Conservation (phyloP, 1,284 basidiomycete genomes). For the Fistulina hepatica region DNA sequence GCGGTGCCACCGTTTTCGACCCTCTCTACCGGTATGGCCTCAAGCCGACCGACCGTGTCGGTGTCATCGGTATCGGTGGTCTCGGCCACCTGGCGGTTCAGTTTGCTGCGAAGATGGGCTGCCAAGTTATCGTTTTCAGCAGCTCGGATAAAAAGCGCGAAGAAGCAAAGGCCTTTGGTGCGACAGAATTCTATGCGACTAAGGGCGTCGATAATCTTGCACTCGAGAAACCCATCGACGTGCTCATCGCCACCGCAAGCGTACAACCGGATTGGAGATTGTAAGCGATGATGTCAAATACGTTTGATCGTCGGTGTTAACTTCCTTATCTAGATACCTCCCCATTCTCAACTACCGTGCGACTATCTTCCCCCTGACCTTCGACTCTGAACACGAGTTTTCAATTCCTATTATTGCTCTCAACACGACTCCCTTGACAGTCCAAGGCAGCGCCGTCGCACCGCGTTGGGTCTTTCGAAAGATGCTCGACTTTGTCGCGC, state of each 20-base stretch:
- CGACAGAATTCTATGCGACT: slow-evolving; percentile 9
- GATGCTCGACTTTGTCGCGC: slow-evolving; percentile 10
- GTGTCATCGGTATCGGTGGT: slow-evolving; percentile 10
- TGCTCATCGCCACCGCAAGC: slow-evolving; percentile 3
- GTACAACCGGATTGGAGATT: background rate
- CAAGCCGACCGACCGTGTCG: slow-evolving; percentile 6
- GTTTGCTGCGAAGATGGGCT: slow-evolving; percentile 10
- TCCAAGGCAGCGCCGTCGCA: slow-evolving; percentile 8
- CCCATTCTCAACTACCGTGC: slow-evolving; percentile 5
- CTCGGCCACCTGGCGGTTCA: slow-evolving; percentile 9
- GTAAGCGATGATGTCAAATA: background rate
- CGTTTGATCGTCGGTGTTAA: background rate
- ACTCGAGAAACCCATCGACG: slow-evolving; percentile 1
- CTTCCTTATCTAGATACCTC: slow-evolving; percentile 5
- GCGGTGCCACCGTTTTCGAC: slow-evolving; percentile 4
- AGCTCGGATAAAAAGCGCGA: slow-evolving; percentile 8
- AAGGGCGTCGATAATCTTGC: slow-evolving; percentile 4
- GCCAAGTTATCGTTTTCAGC: slow-evolving; percentile 8
- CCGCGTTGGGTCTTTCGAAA: slow-evolving; percentile 5
- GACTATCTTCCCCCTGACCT: slow-evolving; percentile 9
- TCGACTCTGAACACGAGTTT: slow-evolving; percentile 4
- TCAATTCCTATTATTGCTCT: slow-evolving; percentile 7
- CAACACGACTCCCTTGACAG: slow-evolving; percentile 1
- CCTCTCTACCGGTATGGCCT: slow-evolving; percentile 2
- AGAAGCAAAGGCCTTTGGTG: slow-evolving; percentile 7